A percentile compares a stretch with the other conserved stretches of the same genome.
These are phyloP conservation scores for Aspergillus mulundensis DNA, from an alignment of 495 filamentous ascomycete genomes.

Conservation along the genomic window DNA sequence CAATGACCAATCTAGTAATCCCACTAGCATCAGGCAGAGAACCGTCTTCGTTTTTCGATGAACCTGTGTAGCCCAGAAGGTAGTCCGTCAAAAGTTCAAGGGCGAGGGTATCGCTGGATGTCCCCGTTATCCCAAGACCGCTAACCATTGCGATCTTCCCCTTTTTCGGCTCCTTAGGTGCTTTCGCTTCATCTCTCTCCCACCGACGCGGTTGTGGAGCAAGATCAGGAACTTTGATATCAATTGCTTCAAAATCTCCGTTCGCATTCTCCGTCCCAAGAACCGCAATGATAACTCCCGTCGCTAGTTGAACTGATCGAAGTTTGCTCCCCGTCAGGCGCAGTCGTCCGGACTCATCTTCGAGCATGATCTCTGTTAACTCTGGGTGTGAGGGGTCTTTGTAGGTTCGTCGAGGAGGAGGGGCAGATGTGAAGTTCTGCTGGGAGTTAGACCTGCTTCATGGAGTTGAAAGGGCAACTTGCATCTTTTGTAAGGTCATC, in stretches of 20 bases:
- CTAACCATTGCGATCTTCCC: constrained; percentile 83
- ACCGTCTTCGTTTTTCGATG: constrained; percentile 43
- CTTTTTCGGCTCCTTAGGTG: constrained; percentile 41
- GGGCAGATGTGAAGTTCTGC: constrained; percentile 80
- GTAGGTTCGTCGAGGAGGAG: constrained; percentile 77
- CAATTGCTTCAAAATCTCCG: constrained; percentile 89
- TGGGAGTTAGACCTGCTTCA: not conserved
- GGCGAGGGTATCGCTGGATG: constrained; percentile 63
- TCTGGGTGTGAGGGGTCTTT: constrained; percentile 43
- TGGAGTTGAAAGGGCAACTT: constrained; percentile 25
- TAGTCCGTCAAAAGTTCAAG: constrained; percentile 81
- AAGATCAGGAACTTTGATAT: constrained; percentile 81
- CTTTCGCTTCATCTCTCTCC: constrained; percentile 50
- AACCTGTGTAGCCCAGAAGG: constrained; percentile 75
- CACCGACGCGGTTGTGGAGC: constrained; percentile 75
- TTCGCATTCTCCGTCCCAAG: constrained; percentile 89
- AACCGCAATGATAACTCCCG: constrained; percentile 84
- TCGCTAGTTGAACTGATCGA: constrained; percentile 66
- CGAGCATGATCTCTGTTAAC: constrained; percentile 70
- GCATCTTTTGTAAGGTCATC: constrained; percentile 93
- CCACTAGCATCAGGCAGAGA: constrained; percentile 43
- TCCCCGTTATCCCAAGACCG: constrained; percentile 77
- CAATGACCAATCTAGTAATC: constrained; percentile 84
- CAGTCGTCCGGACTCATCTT: constrained; percentile 94
- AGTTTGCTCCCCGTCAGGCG: constrained; percentile 68